A percentile compares a stretch with the other conserved stretches of the same genome.
phyloP scores from a whole-genome alignment of 2,329 filamentous ascomycete species.

The Clarireedia hainanense region DNA sequence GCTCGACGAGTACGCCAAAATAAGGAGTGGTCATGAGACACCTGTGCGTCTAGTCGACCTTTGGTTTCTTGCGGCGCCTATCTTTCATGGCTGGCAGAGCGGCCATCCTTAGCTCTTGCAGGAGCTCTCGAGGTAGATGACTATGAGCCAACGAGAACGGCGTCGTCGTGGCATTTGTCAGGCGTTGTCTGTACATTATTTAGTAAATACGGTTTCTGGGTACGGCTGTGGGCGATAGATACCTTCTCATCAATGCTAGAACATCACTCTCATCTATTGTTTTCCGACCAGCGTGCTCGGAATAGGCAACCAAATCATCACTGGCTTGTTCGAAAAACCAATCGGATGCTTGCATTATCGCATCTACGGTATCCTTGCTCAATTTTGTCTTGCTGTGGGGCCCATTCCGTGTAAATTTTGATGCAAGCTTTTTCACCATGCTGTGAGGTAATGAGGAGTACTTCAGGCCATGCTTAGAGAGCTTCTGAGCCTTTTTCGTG shows the following conservation, averaged over 20 bases:
- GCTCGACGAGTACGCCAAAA: slow-evolving; percentile 68
- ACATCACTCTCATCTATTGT: slow-evolving; percentile 83
- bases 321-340: slow-evolving; percentile 89
- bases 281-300: slow-evolving; percentile 73
- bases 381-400: slow-evolving; percentile 61
- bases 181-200: slow-evolving; percentile 59
- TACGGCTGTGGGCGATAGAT: slow-evolving; percentile 20
- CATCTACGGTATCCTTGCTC: slow-evolving; percentile 63
- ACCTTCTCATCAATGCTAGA: slow-evolving; percentile 76
- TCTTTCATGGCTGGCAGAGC: slow-evolving; percentile 42
- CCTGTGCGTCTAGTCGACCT: slow-evolving; percentile 31
- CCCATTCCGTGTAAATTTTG: slow-evolving; percentile 60
- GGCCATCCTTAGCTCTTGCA: slow-evolving; percentile 74
- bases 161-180: slow-evolving; percentile 62
- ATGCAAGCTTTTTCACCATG: slow-evolving; percentile 67
- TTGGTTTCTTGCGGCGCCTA: background rate
- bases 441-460: slow-evolving; percentile 67
- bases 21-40: slow-evolving; percentile 57
- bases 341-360: slow-evolving; percentile 73
- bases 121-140: slow-evolving; percentile 70
- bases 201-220: slow-evolving; percentile 20
- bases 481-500: slow-evolving; percentile 40
- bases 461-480: slow-evolving; percentile 65
- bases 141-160: slow-evolving; percentile 80
- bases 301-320: slow-evolving; percentile 72